Conservation (phyloP, 1,284 basidiomycete genomes). For the Boletus mariae region DNA sequence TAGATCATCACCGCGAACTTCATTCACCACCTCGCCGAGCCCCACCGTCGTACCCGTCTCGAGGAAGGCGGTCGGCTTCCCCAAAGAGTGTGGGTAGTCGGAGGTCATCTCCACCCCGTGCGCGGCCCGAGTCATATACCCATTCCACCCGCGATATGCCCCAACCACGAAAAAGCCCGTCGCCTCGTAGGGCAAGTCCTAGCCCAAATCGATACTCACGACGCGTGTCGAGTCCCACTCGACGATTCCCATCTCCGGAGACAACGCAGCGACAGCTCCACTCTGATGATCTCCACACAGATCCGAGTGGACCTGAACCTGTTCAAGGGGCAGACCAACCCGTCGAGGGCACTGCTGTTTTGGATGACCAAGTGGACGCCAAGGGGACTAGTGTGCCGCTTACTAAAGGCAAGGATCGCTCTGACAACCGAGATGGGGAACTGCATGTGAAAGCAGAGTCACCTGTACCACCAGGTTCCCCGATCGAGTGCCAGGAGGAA, state of each 20-base stretch:
- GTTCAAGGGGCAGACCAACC: conserved; percentile 4
- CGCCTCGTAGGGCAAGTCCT: conserved; percentile 15
- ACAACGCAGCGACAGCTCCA: neutral
- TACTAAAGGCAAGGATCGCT: conserved; percentile 17
- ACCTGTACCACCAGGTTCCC: conserved; percentile 4
- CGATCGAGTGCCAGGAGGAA: conserved; percentile 8
- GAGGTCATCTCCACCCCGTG: conserved; percentile 24
- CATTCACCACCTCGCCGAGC: conserved; percentile 17
- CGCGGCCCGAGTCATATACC: conserved; percentile 14
- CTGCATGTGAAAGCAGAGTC: conserved; percentile 9
- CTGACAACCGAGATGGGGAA: conserved; percentile 15
- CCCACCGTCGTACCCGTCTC: conserved; percentile 11
- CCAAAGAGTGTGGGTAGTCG: conserved; percentile 21
- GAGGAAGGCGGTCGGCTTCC: conserved; percentile 25
- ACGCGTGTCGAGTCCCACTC: conserved; percentile 11
- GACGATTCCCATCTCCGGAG: conserved; percentile 5
- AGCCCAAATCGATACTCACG: conserved; percentile 10
- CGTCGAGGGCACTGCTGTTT: neutral
- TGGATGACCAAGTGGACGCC: conserved; percentile 7
- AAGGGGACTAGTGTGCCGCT: conserved; percentile 6
- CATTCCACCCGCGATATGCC: conserved; percentile 11
- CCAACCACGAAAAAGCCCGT: conserved; percentile 10
- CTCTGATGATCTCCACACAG: conserved; percentile 3
- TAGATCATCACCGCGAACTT: conserved; percentile 15
- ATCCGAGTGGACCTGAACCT: conserved; percentile 3